Conservation (phyloP, 2,329 filamentous ascomycete species). For the Aspergillus quadrilineatus region DNA sequence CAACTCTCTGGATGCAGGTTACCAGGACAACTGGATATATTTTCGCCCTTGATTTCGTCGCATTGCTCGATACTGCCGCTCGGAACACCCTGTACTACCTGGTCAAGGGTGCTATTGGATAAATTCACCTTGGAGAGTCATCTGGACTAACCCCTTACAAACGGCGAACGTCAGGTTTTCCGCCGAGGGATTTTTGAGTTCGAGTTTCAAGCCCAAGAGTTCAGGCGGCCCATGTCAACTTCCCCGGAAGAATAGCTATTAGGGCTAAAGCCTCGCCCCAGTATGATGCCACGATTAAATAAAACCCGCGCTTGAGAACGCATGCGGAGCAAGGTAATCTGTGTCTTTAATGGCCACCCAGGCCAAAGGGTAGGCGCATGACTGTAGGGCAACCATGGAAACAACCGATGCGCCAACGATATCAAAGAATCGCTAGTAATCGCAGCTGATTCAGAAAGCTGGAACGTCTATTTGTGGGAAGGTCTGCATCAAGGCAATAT, state of each 20-base stretch:
- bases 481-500: conserved; percentile 8
- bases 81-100: background rate
- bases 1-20: background rate
- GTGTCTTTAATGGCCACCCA: conserved; percentile 6
- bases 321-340: background rate
- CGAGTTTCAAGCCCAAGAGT: background rate
- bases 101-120: background rate
- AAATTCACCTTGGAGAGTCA: background rate
- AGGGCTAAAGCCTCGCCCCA: background rate
- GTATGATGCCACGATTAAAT: background rate
- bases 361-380: conserved; percentile 16
- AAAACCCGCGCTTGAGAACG: background rate
- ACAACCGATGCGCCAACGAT: conserved; percentile 7
- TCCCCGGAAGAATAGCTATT: background rate
- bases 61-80: conserved; percentile 1
- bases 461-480: conserved; percentile 11
- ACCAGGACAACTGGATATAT: background rate
- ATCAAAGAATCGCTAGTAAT: background rate
- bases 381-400: conserved; percentile 17
- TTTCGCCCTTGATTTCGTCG: background rate
- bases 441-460: conserved; percentile 6
- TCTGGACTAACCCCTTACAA: background rate
- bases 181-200: background rate
- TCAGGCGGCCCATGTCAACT: background rate
- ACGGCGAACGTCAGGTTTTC: background rate